Evolutionary conservation across 495 filamentous ascomycete genomes (phyloP).

Genomic region (Penicillium lividum): DNA sequence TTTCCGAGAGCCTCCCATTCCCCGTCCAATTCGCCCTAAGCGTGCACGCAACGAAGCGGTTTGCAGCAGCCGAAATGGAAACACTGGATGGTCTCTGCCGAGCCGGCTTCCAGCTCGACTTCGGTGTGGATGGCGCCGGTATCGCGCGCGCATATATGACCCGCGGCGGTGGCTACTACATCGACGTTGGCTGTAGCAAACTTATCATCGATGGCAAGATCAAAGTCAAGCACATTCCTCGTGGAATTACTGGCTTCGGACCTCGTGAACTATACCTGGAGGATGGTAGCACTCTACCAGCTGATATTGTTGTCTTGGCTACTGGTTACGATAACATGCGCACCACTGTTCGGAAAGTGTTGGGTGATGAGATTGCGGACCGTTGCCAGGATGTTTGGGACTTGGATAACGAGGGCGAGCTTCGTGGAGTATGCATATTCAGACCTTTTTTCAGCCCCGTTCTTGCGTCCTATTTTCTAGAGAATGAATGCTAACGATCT

Average conservation of each 20-base stretch:
- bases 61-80: slow-evolving; percentile 52
- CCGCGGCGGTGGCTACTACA: slow-evolving; percentile 75
- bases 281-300: slow-evolving; percentile 65
- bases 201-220: slow-evolving; percentile 77
- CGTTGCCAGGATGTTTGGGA: slow-evolving; percentile 74
- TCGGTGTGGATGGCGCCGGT: slow-evolving; percentile 63
- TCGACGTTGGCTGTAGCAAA: slow-evolving; percentile 71
- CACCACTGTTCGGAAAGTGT: slow-evolving; percentile 57
- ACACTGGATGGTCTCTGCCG: slow-evolving; percentile 59
- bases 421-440: slow-evolving; percentile 42
- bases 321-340: slow-evolving; percentile 85
- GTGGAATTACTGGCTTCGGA: slow-evolving; percentile 58
- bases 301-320: slow-evolving; percentile 78
- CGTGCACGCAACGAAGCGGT: slow-evolving; percentile 49
- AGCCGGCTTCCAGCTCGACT: slow-evolving; percentile 70
- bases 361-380: slow-evolving; percentile 70
- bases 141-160: slow-evolving; percentile 71
- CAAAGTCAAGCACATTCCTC: slow-evolving; percentile 66
- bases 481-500: neutral
- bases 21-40: slow-evolving; percentile 60
- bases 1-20: slow-evolving; percentile 55
- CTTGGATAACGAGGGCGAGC: slow-evolving; percentile 75
- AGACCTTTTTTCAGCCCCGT: neutral
- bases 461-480: neutral
- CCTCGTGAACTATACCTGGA: slow-evolving; percentile 56